Evolutionary conservation across 176 grass and related monocot species (phyloP).

Genomic region (Oryza meridionalis): DNA sequence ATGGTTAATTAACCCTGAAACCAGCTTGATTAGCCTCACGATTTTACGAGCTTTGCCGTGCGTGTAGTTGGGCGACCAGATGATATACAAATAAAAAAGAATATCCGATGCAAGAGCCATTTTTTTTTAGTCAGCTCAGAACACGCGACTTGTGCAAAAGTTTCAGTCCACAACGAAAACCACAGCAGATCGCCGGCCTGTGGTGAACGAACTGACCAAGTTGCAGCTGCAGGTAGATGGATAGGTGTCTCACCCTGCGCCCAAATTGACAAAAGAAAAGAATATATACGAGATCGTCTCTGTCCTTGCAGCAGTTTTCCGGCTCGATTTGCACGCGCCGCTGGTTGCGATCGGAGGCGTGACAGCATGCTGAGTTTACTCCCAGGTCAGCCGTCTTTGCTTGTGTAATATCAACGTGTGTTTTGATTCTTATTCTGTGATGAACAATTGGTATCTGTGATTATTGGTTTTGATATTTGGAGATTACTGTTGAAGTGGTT

Average conservation of each 20-base stretch:
- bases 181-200: conserved; percentile 10
- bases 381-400: conserved; percentile 17
- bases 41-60: neutral
- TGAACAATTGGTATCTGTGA: too few species aligned
- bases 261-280: conserved; percentile 6
- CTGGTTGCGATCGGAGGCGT: conserved; percentile 1
- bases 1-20: neutral
- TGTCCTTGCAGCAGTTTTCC: neutral
- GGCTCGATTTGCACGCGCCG: neutral
- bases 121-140: neutral
- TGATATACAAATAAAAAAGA: neutral
- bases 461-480: too few species aligned
- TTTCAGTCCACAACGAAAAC: neutral
- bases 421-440: too few species aligned
- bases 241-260: neutral
- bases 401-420: too few species aligned
- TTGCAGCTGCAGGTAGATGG: conserved; percentile 9
- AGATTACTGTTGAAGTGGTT: too few species aligned
- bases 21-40: neutral
- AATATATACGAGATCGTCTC: neutral
- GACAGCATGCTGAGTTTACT: conserved; percentile 41
- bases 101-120: neutral
- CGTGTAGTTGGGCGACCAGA: neutral
- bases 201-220: conserved; percentile 35
- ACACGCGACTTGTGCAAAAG: neutral